A percentile compares a stretch with the other conserved stretches of the same genome.
phyloP scores from a whole-genome alignment of 805 yeast genomes.

The Pachysolen tannophilus region DNA sequence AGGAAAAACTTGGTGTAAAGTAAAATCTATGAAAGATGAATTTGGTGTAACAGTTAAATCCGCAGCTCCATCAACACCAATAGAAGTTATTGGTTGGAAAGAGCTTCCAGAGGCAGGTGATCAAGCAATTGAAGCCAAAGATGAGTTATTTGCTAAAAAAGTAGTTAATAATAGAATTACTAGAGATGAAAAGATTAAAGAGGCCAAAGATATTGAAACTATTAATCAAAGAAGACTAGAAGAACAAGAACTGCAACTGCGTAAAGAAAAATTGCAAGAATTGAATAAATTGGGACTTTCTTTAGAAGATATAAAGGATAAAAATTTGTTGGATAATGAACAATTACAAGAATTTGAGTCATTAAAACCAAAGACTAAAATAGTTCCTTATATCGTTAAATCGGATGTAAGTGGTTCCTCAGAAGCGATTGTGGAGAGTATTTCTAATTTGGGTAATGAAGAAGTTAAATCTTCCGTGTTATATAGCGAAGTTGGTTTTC shows the following conservation, averaged over 20 bases:
- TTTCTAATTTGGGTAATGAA: conserved; percentile 77
- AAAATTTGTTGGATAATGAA: conserved; percentile 20
- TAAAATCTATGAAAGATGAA: conserved; percentile 71
- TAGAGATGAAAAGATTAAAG: conserved; percentile 43
- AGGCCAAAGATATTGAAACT: conserved; percentile 56
- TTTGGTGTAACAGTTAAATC: conserved; percentile 48
- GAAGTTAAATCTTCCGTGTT: conserved; percentile 70
- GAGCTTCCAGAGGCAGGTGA: conserved; percentile 90
- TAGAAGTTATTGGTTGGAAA: conserved; percentile 91
- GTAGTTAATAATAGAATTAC: conserved; percentile 59
- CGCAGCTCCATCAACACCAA: conserved; percentile 87
- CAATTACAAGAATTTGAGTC: conserved; percentile 14
- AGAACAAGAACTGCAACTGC: conserved; percentile 42
- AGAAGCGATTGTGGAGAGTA: conserved; percentile 84
- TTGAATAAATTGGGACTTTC: conserved; percentile 55
- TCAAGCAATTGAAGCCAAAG: conserved; percentile 65
- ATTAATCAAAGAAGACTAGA: conserved; percentile 62
- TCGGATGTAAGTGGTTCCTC: conserved; percentile 94
- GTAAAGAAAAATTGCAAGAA: conserved; percentile 46
- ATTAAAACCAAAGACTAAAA: conserved; percentile 17
- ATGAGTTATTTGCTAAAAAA: conserved; percentile 67
- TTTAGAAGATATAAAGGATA: conserved; percentile 32
- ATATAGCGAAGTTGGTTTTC: conserved; percentile 70
- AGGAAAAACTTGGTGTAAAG: conserved; percentile 81
- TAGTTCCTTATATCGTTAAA: conserved; percentile 61